Evolutionary conservation across 495 filamentous ascomycete genomes (phyloP).

Genomic region (Hypoxylon trugodes): DNA sequence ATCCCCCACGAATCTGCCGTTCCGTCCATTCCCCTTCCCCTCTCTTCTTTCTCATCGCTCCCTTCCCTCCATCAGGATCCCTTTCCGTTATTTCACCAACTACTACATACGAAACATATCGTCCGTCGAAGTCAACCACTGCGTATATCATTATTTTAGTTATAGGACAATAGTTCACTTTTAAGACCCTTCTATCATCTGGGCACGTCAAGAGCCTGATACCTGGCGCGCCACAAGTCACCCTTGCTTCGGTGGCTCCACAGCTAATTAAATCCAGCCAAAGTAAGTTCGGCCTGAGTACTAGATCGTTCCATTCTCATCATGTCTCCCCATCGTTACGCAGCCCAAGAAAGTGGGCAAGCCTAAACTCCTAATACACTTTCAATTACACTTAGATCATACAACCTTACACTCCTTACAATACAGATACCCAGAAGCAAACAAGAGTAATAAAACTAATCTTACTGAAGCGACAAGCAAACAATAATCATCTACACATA

Average conservation of each 20-base stretch:
- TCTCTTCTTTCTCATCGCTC: conserved; percentile 20
- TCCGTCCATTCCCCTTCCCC: conserved; percentile 11
- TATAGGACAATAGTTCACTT: conserved; percentile 37
- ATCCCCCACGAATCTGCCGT: conserved; percentile 37
- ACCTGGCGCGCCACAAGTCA: conserved; percentile 42
- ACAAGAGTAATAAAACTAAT: conserved; percentile 10
- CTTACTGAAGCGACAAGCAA: conserved; percentile 18
- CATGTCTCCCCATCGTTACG: conserved; percentile 31
- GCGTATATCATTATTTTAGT: conserved; percentile 39
- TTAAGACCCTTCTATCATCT: conserved; percentile 34
- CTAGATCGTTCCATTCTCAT: conserved; percentile 39
- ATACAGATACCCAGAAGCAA: conserved; percentile 15
- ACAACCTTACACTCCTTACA: conserved; percentile 14
- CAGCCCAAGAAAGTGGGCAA: conserved; percentile 21
- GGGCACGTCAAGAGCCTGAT: conserved; percentile 39
- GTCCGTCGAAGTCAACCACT: neutral
- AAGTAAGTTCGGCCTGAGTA: conserved; percentile 37
- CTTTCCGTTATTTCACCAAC: neutral
- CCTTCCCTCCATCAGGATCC: conserved; percentile 1
- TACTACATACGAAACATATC: neutral
- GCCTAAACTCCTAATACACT: conserved; percentile 16
- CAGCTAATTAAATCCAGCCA: conserved; percentile 43
- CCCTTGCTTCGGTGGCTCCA: conserved; percentile 46
- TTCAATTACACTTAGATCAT: conserved; percentile 10
- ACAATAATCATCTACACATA: neutral